Conservation (phyloP, 441 rosid genomes). For the Adansonia grandidieri region DNA sequence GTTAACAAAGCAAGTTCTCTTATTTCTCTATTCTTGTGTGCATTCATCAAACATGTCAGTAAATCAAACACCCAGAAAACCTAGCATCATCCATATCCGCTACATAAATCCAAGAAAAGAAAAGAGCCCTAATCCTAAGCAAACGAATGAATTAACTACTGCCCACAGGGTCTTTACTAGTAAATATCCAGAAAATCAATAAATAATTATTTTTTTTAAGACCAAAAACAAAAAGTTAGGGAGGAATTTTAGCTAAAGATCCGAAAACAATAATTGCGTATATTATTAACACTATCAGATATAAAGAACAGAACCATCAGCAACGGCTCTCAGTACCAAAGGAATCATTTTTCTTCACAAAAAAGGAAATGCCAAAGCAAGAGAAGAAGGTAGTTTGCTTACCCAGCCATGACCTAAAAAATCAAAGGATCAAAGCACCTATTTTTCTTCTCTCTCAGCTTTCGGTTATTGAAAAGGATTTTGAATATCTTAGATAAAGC, state of each 20-base stretch:
- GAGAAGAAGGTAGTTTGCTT: constrained; percentile 1
- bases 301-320: constrained; percentile 1
- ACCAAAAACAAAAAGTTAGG: background rate
- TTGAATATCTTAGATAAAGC: background rate
- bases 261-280: background rate
- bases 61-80: constrained; percentile 16
- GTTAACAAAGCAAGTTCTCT: background rate
- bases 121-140: constrained; percentile 8
- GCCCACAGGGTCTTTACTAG: background rate
- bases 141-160: background rate
- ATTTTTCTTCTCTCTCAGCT: constrained; percentile 10
- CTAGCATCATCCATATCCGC: background rate
- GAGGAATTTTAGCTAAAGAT: constrained; percentile 5
- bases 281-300: background rate
- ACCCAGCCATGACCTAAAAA: constrained; percentile 22
- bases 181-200: background rate
- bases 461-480: background rate
- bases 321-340: constrained; percentile 6
- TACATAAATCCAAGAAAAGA: background rate
- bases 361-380: background rate
- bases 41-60: background rate
- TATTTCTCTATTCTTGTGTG: constrained; percentile 5
- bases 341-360: background rate
- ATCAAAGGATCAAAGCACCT: constrained; percentile 11
- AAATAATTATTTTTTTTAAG: background rate